Percentiles rank a stretch among this genome's conserved stretches.
Evolutionary conservation across 2,329 filamentous ascomycete genomes (phyloP).

Genomic region (Calonectria leucothoes): DNA sequence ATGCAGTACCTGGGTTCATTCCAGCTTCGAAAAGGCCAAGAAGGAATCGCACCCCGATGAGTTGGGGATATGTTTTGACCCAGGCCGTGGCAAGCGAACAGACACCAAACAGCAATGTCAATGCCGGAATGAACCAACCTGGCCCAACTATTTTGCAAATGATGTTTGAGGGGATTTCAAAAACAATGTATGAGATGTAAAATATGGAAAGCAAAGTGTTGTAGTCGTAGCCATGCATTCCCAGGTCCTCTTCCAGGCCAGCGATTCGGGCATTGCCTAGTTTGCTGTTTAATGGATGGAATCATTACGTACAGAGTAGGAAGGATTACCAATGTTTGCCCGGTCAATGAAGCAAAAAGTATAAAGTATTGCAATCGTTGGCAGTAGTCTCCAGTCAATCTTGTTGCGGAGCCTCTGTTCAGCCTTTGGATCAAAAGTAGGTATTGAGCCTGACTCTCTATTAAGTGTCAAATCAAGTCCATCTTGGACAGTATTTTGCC

Average conservation of each 20-base stretch:
- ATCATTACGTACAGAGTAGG: background rate
- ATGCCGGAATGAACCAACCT: constrained; percentile 69
- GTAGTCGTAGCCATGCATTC: constrained; percentile 67
- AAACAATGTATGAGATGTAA: constrained; percentile 73
- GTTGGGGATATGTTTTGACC: constrained; percentile 58
- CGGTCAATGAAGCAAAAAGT: constrained; percentile 75
- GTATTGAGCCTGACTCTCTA: background rate
- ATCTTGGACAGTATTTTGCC: too few relatives aligned
- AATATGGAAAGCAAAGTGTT: constrained; percentile 70
- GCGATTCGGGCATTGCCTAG: constrained; percentile 62
- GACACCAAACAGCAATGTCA: constrained; percentile 66
- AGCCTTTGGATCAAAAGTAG: background rate
- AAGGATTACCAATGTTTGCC: constrained; percentile 70
- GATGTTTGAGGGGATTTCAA: constrained; percentile 71
- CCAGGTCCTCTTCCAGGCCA: constrained; percentile 65
- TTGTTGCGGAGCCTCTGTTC: background rate
- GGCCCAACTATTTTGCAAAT: constrained; percentile 72
- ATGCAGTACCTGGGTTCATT: constrained; percentile 72
- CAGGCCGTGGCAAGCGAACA: constrained; percentile 69
- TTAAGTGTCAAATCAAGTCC: background rate
- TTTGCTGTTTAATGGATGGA: background rate
- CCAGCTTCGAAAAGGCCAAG: constrained; percentile 71
- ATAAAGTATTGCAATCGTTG: background rate
- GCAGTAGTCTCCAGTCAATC: background rate
- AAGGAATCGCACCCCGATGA: constrained; percentile 66